Evolutionary conservation across 352 stramenopile species (phyloP), one percentile per base, ranked within the genome.

Genomic region (Phytopythium boreale): DNA sequence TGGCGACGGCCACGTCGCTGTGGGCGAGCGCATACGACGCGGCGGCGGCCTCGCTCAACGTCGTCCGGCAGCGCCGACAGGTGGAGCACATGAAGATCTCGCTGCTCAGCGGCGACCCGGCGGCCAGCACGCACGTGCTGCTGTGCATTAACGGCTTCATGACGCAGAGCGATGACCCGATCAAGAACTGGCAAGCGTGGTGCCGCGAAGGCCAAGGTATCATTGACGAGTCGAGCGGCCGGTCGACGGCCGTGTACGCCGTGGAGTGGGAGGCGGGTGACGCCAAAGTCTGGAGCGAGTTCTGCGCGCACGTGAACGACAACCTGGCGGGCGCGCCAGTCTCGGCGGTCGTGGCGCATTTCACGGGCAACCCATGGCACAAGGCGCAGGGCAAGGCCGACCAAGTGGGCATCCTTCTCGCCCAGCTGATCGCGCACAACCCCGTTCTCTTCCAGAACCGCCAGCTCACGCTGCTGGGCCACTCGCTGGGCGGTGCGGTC

Each of bases 141-240:
- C 72, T 95, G 47, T 92, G 84, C 59, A 80, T 95, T 67, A 95
- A 93, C 58, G 87, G 87, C 20, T 95, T 95, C 65, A 95, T 95
- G 87, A 93, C 87, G 29, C 83, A 93, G 37, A 77, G 80, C 55
- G 72, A 79, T 24, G 84, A 92, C 58, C 83, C 84, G 39, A 74
- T 61, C 22, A 65, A 52, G 49, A 93, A 93, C 61, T 95, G 87
- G 87, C 64, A 64, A 11, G 67, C 63, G 9, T 92, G 83, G 84
- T 77, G 64, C 37, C 50, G 68, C 20, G 62, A 61, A 12, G 61
- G 76, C 59, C n/a, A n/a, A n/a, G n/a, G n/a, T n/a, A 22, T 68
- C 52, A 3, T 20, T 10, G 46, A 12, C n/a, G 41, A 4, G 4
- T 12, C 39, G 14, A 44, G 39, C 27, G 34, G 26, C 10, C 24